phyloP scores from a whole-genome alignment of 2,329 filamentous ascomycete genomes.

The Exophiala dermatitidis region DNA sequence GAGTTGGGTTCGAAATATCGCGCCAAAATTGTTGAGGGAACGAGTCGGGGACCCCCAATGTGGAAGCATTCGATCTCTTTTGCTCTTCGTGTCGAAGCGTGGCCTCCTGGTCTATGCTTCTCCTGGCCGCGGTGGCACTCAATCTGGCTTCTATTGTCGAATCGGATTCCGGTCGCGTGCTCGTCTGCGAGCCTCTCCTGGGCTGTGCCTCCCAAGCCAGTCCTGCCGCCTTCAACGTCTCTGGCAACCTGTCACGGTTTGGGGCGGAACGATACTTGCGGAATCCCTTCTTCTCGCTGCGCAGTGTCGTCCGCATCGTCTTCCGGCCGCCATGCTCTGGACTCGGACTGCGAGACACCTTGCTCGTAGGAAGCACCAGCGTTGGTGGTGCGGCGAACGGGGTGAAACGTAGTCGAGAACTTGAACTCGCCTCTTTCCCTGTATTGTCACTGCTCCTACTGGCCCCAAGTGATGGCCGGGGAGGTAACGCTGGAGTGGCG shows the following conservation, averaged over 20 bases:
- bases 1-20: constrained; percentile 8
- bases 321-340: constrained; percentile 49
- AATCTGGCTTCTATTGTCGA: constrained; percentile 26
- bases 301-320: constrained; percentile 51
- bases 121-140: constrained; percentile 25
- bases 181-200: constrained; percentile 14
- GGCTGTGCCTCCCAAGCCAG: constrained; percentile 49
- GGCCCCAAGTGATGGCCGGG: constrained; percentile 40
- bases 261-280: constrained; percentile 42
- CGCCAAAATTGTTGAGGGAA: constrained; percentile 7
- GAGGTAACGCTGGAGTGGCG: constrained; percentile 55
- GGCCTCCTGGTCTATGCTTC: constrained; percentile 25
- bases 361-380: constrained; percentile 33
- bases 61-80: constrained; percentile 13
- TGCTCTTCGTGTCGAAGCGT: constrained; percentile 18
- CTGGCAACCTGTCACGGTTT: constrained; percentile 43
- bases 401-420: constrained; percentile 8
- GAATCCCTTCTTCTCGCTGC: constrained; percentile 41
- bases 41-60: constrained; percentile 9
- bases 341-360: constrained; percentile 51
- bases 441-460: constrained; percentile 31
- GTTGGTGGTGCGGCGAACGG: constrained; percentile 31
- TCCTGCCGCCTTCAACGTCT: constrained; percentile 56
- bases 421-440: constrained; percentile 4
- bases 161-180: constrained; percentile 19